Conservation (phyloP, 2,329 filamentous ascomycete species). For the Cladosporium sp. region DNA sequence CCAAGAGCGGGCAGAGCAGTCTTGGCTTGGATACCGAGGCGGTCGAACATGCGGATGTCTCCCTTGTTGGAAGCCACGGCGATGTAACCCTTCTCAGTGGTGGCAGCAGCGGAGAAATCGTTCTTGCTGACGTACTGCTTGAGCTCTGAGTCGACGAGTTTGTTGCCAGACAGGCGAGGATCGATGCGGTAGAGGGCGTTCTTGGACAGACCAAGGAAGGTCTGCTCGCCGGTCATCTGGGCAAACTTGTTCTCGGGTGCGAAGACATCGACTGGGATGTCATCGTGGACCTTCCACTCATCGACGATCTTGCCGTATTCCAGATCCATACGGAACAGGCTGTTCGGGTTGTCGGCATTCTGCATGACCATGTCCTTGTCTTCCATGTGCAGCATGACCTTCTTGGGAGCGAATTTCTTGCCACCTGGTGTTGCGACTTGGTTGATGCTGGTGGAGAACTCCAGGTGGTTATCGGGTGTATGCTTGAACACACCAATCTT, state of each 20-base stretch:
- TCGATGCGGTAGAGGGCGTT: constrained; percentile 94
- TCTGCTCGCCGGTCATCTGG: constrained; percentile 92
- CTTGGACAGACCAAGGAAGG: constrained; percentile 86
- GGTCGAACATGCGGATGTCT: constrained; percentile 93
- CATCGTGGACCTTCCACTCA: constrained; percentile 97
- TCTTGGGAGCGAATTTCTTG: constrained; percentile 86
- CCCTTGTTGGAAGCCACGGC: constrained; percentile 97
- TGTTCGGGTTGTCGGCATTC: constrained; percentile 76
- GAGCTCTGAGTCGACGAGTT: constrained; percentile 85
- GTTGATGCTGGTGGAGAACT: constrained; percentile 96
- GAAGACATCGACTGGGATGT: constrained; percentile 88
- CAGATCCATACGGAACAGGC: constrained; percentile 93
- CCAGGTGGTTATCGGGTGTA: constrained; percentile 81
- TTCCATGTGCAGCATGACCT: constrained; percentile 92
- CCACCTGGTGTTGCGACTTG: constrained; percentile 87
- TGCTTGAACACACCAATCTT: constrained; percentile 99
- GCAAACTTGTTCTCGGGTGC: constrained; percentile 95
- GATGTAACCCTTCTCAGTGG: constrained; percentile 93
- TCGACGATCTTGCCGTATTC: constrained; percentile 97
- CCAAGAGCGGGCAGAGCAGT: constrained; percentile 93
- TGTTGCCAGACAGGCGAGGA: constrained; percentile 81
- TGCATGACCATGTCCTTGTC: constrained; percentile 88
- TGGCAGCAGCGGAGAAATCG: constrained; percentile 89
- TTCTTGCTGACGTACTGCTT: constrained; percentile 98
- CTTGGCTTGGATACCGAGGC: constrained; percentile 94